A percentile compares a stretch with the other conserved stretches of the same genome.
These are phyloP conservation scores for Chrysanthemum makinoi DNA, from an alignment of 129 eudicot species.

Conservation along the genomic window DNA sequence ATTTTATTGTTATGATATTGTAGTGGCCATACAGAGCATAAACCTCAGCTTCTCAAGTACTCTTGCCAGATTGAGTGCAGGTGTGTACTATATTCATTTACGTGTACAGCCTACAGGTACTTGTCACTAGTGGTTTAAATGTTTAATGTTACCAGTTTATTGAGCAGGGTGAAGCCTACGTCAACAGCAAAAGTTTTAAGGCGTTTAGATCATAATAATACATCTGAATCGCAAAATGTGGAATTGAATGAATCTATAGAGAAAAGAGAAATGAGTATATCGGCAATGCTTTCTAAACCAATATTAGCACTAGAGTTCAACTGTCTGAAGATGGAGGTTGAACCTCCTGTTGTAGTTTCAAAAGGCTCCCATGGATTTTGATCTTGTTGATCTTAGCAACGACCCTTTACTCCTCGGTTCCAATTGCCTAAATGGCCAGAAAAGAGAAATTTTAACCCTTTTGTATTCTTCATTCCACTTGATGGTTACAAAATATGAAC, in stretches of 20 bases:
- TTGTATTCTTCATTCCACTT: constrained; percentile 9
- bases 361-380: constrained; percentile 17
- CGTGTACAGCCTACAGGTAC: not conserved
- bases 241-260: constrained; percentile 19
- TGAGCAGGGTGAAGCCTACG: constrained; percentile 62
- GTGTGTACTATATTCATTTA: constrained; percentile 29
- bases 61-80: constrained; percentile 91
- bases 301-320: constrained; percentile 76
- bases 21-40: constrained; percentile 82
- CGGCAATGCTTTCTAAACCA: constrained; percentile 80
- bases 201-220: constrained; percentile 26
- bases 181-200: constrained; percentile 47
- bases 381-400: constrained; percentile 2
- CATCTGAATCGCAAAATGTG: constrained; percentile 17
- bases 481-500: not conserved
- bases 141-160: not conserved
- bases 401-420: not conserved
- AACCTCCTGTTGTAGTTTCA: constrained; percentile 56
- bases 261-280: constrained; percentile 51
- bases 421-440: not conserved
- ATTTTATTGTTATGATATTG: constrained; percentile 20
- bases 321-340: constrained; percentile 69
- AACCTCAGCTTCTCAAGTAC: constrained; percentile 76
- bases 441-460: not conserved
- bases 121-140: not conserved